Conservation (phyloP, 176 grass and related monocot genomes). For the Zoysia pacifica region DNA sequence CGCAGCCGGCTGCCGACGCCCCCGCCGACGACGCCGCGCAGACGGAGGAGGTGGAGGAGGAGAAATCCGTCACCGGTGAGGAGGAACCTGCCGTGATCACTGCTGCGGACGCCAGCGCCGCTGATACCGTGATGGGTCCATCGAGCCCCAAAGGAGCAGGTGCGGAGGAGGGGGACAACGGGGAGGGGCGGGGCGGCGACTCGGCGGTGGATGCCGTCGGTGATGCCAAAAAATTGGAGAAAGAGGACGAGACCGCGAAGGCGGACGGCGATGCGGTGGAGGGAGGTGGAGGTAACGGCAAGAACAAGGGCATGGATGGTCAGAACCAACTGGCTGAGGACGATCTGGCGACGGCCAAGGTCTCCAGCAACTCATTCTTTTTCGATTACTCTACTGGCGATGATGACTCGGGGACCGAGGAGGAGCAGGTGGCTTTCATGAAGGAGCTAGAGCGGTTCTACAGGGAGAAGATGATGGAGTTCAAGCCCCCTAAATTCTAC, state of each 20-base stretch:
- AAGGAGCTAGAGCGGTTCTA: constrained; percentile 84
- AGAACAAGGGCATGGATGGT: constrained; percentile 27
- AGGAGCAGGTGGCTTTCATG: constrained; percentile 88
- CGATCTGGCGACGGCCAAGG: constrained; percentile 34
- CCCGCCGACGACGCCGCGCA: neutral
- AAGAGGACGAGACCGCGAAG: constrained; percentile 25
- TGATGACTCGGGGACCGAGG: constrained; percentile 80
- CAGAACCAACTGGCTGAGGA: constrained; percentile 32
- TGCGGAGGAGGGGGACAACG: constrained; percentile 11
- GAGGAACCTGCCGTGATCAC: neutral
- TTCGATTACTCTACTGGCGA: constrained; percentile 67
- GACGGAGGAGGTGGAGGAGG: constrained; percentile 36
- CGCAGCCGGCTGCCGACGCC: neutral
- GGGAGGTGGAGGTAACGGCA: neutral
- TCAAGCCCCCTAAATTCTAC: constrained; percentile 91
- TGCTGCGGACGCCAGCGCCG: neutral
- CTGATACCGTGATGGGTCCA: constrained; percentile 13
- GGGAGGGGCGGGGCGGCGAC: constrained; percentile 9
- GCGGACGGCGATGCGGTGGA: neutral
- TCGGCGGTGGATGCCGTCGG: constrained; percentile 11
- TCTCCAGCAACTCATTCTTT: constrained; percentile 46
- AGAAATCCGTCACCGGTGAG: neutral
- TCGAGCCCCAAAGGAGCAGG: constrained; percentile 18
- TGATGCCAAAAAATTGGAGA: constrained; percentile 40
- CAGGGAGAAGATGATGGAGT: constrained; percentile 69